Percentiles rank a stretch among this genome's conserved stretches.
These are phyloP conservation scores for Claviceps fusiformis DNA, from an alignment of 2,329 filamentous ascomycete species.

Conservation along the genomic window DNA sequence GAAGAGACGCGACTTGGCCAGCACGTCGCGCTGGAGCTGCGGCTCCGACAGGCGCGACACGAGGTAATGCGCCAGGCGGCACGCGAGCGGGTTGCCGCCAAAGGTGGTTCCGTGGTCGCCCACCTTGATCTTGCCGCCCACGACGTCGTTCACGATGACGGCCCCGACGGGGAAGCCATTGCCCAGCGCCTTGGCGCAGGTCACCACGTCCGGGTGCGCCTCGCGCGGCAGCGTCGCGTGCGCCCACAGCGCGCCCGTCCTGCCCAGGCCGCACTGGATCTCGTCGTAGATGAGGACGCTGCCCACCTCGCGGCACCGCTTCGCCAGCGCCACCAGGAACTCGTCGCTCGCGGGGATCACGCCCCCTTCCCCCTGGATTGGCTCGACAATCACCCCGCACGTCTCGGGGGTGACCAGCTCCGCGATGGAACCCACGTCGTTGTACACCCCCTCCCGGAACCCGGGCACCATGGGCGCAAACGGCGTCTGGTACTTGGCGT, in stretches of 20 bases:
- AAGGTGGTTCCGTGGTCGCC: constrained; percentile 93
- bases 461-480: constrained; percentile 94
- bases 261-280: constrained; percentile 85
- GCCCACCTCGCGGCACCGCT: constrained; percentile 72
- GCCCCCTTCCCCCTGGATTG: constrained; percentile 93
- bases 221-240: constrained; percentile 60
- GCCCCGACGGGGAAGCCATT: constrained; percentile 95
- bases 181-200: constrained; percentile 87
- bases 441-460: constrained; percentile 75
- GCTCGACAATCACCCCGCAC: constrained; percentile 90
- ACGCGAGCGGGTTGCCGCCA: constrained; percentile 80
- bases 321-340: constrained; percentile 73
- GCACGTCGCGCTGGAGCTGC: constrained; percentile 55
- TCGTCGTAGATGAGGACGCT: constrained; percentile 90
- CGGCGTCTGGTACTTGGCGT: constrained; percentile 92
- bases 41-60: constrained; percentile 62
- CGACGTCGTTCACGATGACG: constrained; percentile 26
- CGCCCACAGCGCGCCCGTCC: constrained; percentile 85
- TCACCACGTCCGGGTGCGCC: constrained; percentile 87
- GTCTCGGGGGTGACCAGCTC: constrained; percentile 70
- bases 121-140: constrained; percentile 28
- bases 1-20: constrained; percentile 47
- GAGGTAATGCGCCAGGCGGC: constrained; percentile 73
- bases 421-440: constrained; percentile 61
- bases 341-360: constrained; percentile 71